A percentile compares a stretch with the other conserved stretches of the same genome.
phyloP scores from a whole-genome alignment of 345 rosid genomes.

The Capsella bursapastoris region DNA sequence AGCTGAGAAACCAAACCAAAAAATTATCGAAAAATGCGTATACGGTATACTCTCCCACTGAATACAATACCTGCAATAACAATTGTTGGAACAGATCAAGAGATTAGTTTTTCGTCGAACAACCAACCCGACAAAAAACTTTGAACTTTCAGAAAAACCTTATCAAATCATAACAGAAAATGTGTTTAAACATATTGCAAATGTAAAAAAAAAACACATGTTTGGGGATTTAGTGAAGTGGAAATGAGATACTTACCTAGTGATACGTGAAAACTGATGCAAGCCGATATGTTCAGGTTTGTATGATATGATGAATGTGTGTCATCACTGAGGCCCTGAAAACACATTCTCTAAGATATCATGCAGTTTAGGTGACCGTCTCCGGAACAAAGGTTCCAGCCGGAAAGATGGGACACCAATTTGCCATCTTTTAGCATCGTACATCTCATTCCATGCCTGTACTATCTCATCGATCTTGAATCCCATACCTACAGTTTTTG shows the following conservation, averaged over 20 bases:
- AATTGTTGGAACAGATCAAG: constrained; percentile 1
- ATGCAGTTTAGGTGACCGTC: constrained; percentile 81
- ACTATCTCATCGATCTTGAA: constrained; percentile 96
- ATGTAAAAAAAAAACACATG: too few species aligned
- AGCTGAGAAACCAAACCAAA: constrained; percentile 28
- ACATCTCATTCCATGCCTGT: constrained; percentile 99
- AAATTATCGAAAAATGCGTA: not conserved
- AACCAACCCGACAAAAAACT: not conserved
- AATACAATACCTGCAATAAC: constrained; percentile 29
- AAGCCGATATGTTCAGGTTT: constrained; percentile 20
- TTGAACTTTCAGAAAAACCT: too few species aligned
- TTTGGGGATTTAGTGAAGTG: too few species aligned
- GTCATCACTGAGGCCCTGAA: constrained; percentile 31
- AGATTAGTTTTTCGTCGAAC: constrained; percentile 5
- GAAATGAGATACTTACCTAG: too few species aligned
- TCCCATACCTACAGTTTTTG: constrained; percentile 61
- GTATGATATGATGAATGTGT: not conserved
- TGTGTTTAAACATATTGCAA: too few species aligned
- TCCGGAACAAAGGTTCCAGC: constrained; percentile 88
- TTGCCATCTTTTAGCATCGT: constrained; percentile 96
- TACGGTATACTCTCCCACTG: not conserved
- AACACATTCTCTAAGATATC: constrained; percentile 69
- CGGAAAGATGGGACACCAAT: constrained; percentile 94
- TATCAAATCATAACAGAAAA: not conserved
- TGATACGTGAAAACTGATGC: not conserved